Base-by-base conservation (phyloP, 2,329 filamentous ascomycete genomes). In the Pestalotiopsis sp. region DNA sequence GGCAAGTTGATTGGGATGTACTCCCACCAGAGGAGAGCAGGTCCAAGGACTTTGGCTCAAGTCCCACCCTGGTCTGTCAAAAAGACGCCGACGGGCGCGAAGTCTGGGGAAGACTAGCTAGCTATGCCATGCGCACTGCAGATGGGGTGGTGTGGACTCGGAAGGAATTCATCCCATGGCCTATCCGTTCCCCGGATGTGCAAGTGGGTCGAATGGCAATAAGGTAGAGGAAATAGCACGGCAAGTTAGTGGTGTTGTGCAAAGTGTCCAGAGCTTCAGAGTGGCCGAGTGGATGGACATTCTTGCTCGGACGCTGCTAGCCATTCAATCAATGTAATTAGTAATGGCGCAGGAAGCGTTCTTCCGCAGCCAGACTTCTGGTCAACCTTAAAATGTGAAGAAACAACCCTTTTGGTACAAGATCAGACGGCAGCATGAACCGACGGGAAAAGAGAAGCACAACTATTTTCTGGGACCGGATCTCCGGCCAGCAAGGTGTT, bases 1-100 rank as follows among this genome's bases (percentile, higher is more conserved):
- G 69, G 0, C 60, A 68, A 3, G 69, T 73, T 9, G 49, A 45
- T 5, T 76, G 74, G 65, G 71, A 75, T 1, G 73, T 69, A 14
- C 58, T 75, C 2, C 77, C 78, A 0, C 70, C 74, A 3, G 77
- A 78, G 45, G 75, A 73, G 58, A 70, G 67, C 59, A 74, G 78
- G 38, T 67, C 77, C 61, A 72, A 74, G 23, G 76, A 77, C 56
- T 70, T 71, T 14, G 70, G 70, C 3, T 73, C 69, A 12, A 67
- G 72, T n/a, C 71, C 71, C 7, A 41, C 70, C 7, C 62, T 68
- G 4, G 52, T 65, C 11, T n/a, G 69, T 13, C 69, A 71, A 38
- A 62, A 66, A 13, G 69, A 70, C 38, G 57, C 69, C 7, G 63
- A 69, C 7, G 74, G 74, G 1, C 65, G 49, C 20, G 68, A 73